phyloP scores from a whole-genome alignment of 352 stramenopile genomes.

The Globisporangium viniferum region DNA sequence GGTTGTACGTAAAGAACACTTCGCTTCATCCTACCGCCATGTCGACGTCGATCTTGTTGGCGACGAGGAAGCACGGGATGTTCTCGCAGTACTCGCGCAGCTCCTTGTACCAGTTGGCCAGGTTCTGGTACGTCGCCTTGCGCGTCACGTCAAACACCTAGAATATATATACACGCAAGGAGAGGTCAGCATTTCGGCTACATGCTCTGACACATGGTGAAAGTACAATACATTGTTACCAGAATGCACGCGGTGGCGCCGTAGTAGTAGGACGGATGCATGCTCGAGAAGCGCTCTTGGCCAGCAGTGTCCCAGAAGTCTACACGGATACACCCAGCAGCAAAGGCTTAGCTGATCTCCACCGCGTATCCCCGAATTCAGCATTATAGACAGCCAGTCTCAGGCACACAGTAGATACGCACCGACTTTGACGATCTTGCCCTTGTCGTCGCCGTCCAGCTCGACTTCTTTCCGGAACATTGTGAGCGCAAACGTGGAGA shows the following conservation, averaged over 20 bases:
- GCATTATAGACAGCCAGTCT: not conserved
- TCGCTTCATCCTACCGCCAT: slow-evolving; percentile 59
- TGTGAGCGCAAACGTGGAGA: slow-evolving; percentile 95
- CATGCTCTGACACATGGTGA: too few relatives aligned
- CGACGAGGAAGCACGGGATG: slow-evolving; percentile 93
- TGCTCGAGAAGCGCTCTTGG: slow-evolving; percentile 94
- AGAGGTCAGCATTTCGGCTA: not conserved
- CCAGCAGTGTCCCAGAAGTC: slow-evolving; percentile 97
- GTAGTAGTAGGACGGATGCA: slow-evolving; percentile 96
- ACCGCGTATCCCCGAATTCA: not conserved
- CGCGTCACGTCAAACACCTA: slow-evolving; percentile 94
- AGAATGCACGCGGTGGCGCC: slow-evolving; percentile 93
- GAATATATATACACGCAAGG: not conserved
- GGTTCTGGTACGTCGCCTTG: slow-evolving; percentile 94
- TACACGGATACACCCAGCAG: slow-evolving; percentile 14
- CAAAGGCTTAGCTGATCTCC: not conserved
- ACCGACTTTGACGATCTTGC: slow-evolving; percentile 66
- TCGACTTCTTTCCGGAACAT: slow-evolving; percentile 92
- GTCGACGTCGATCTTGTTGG: slow-evolving; percentile 97
- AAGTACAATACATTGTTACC: slow-evolving; percentile 6
- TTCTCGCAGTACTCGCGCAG: slow-evolving; percentile 90
- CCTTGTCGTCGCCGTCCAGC: slow-evolving; percentile 51
- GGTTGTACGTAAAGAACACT: not conserved
- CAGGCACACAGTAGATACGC: slow-evolving; percentile 3
- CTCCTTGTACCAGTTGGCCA: slow-evolving; percentile 91